Evolutionary conservation across 257 asterid species (phyloP).

Genomic region (Nemophila menziesii): DNA sequence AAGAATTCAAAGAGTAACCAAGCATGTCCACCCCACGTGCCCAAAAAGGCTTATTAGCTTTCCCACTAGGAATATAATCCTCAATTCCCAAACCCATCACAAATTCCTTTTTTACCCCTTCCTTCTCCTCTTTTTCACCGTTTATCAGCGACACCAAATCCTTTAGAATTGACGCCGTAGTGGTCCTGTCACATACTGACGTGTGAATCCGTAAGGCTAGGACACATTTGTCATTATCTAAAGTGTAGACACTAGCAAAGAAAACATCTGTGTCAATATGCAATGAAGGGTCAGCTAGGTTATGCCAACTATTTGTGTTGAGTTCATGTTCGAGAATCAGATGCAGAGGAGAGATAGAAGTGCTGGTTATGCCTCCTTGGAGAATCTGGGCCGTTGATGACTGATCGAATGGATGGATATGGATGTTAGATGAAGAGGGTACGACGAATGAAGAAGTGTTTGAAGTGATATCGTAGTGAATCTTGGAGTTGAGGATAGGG

Average conservation of each 20-base stretch:
- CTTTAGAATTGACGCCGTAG: slow-evolving; percentile 48
- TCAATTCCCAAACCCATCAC: slow-evolving; percentile 53
- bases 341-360: slow-evolving; percentile 43
- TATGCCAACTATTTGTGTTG: slow-evolving; percentile 45
- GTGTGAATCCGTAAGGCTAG: slow-evolving; percentile 68
- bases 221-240: slow-evolving; percentile 29
- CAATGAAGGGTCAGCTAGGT: slow-evolving; percentile 22
- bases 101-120: slow-evolving; percentile 14
- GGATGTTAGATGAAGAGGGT: slow-evolving; percentile 34
- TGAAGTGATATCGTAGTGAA: slow-evolving; percentile 30
- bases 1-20: slow-evolving; percentile 68
- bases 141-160: slow-evolving; percentile 35
- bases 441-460: slow-evolving; percentile 43
- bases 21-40: slow-evolving; percentile 81
- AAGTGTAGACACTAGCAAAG: slow-evolving; percentile 43
- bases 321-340: slow-evolving; percentile 73
- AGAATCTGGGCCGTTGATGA: slow-evolving; percentile 50
- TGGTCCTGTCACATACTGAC: slow-evolving; percentile 59
- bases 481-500: slow-evolving; percentile 74
- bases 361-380: slow-evolving; percentile 11
- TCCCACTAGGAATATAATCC: slow-evolving; percentile 59
- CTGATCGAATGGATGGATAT: slow-evolving; percentile 46
- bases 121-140: slow-evolving; percentile 7
- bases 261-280: slow-evolving; percentile 28
- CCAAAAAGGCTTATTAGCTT: slow-evolving; percentile 69